Conservation (phyloP, 1,284 basidiomycete species). For the Puccinia coronata region DNA sequence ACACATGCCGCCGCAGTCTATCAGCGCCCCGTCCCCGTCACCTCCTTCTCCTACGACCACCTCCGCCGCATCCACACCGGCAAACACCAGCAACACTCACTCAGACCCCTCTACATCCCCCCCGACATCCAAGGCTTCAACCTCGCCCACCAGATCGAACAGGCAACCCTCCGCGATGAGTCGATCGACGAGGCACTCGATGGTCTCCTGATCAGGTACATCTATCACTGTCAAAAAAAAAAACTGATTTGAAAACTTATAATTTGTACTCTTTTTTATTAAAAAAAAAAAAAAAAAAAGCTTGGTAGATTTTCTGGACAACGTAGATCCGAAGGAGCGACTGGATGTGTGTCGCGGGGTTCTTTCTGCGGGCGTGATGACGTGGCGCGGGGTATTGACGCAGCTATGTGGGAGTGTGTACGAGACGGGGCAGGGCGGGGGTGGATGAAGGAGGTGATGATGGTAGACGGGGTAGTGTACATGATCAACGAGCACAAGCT, state of each 20-base stretch:
- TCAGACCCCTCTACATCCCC: neutral
- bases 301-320: constrained; percentile 25
- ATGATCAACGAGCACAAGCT: constrained; percentile 8
- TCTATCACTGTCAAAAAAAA: neutral
- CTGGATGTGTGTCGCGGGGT: constrained; percentile 7
- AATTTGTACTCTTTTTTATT: no score
- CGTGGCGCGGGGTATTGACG: constrained; percentile 37
- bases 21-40: constrained; percentile 29
- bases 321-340: neutral
- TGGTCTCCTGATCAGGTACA: constrained; percentile 28
- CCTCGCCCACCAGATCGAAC: neutral
- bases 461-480: constrained; percentile 36
- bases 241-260: neutral
- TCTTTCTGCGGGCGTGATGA: constrained; percentile 6
- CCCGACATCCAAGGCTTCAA: neutral
- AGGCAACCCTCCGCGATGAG: constrained; percentile 11
- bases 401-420: constrained; percentile 30
- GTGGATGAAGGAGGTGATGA: constrained; percentile 40
- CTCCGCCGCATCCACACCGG: constrained; percentile 12
- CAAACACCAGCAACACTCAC: neutral
- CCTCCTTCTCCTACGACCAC: constrained; percentile 36
- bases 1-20: no score
- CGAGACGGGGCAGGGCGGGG: neutral
- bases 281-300: neutral
- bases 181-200: constrained; percentile 43